These are phyloP conservation scores for Imleria badia DNA, from an alignment of 768 basidiomycete genomes.

Conservation along the genomic window DNA sequence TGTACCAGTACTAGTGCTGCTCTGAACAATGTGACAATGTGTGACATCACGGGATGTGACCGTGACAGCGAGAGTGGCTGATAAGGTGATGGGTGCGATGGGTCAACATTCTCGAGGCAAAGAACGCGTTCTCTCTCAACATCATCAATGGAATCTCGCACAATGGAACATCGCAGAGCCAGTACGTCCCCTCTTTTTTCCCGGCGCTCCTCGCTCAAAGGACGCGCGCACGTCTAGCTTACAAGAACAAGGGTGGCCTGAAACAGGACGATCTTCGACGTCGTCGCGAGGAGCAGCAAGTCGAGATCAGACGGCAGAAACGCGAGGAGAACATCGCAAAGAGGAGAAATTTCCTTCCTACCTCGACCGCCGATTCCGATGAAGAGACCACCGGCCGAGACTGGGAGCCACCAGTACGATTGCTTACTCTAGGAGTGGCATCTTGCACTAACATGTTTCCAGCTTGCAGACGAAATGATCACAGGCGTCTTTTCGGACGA, in stretches of 20 bases:
- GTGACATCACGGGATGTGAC: constrained; percentile 27
- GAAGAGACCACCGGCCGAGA: constrained; percentile 71
- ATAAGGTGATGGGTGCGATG: constrained; percentile 21
- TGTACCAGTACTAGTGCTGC: not conserved
- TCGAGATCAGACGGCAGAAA: constrained; percentile 98
- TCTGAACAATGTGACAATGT: constrained; percentile 4
- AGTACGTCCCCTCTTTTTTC: constrained; percentile 42
- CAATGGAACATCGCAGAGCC: constrained; percentile 72
- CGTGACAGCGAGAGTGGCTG: constrained; percentile 13
- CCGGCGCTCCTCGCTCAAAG: constrained; percentile 23
- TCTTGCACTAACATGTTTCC: constrained; percentile 10
- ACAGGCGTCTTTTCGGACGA: constrained; percentile 90
- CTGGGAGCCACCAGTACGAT: constrained; percentile 75
- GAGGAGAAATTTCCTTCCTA: constrained; percentile 88
- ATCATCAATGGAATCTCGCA: constrained; percentile 56
- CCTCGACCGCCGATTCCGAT: constrained; percentile 79
- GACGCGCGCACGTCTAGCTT: constrained; percentile 58
- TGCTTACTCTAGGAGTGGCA: constrained; percentile 10
- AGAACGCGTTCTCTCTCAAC: constrained; percentile 13
- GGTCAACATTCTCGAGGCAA: constrained; percentile 10
- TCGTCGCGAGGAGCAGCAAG: constrained; percentile 97
- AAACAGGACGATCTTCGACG: constrained; percentile 93
- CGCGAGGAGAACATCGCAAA: constrained; percentile 99
- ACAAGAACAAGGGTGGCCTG: constrained; percentile 87
- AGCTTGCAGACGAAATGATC: constrained; percentile 93